Evolutionary conservation across 2,329 filamentous ascomycete genomes (phyloP), one percentile per base, ranked within the genome.

Genomic region (Fusarium xyrophilum): DNA sequence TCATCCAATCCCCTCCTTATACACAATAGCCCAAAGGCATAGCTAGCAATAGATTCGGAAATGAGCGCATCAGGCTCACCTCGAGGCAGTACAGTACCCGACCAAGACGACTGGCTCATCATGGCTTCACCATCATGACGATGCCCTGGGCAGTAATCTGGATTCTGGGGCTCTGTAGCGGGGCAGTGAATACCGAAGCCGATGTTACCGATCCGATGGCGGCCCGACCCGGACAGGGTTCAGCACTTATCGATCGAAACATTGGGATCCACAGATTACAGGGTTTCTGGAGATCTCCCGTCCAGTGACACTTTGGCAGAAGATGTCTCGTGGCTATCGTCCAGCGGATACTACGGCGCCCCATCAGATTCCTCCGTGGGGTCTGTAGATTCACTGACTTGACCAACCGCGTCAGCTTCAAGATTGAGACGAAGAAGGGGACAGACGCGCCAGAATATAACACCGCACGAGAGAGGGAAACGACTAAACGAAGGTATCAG

Each of bases 61-160:
- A 53, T 53, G 50, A 44, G 28, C 13, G 5, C 3, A 0, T 1
- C 15, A 17, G 21, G 13, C 5, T 54, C 21, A 0, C 28, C 51
- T 2, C 17, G 6, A 8, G 14, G 5, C 0, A 28, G 4, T 23
- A 6, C 8, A 0, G 10, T 30, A 2, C 6, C 2, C 21, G 17
- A 25, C 12, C 9, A 32, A 4, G 21, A 46, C 1, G 51, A 54
- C 28, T 54, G 38, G 51, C 36, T 54, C 6, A n/a, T 54, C 21
- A 1, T 54, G 51, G 51, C 19, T 54, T n/a, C 38, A 54, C 17
- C 27, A 46, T 15, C 10, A 32, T 12, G 28, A 38, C 1, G 33
- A 51, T 10, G 13, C 3, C 0, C 4, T 23, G 17, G 51, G 1
- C 13, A n/a, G 21, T 1, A 15, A 11, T 15, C n/a, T n/a, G n/a